Conservation (phyloP, 768 basidiomycete genomes). For the Erythrobasidium yunnanense region DNA sequence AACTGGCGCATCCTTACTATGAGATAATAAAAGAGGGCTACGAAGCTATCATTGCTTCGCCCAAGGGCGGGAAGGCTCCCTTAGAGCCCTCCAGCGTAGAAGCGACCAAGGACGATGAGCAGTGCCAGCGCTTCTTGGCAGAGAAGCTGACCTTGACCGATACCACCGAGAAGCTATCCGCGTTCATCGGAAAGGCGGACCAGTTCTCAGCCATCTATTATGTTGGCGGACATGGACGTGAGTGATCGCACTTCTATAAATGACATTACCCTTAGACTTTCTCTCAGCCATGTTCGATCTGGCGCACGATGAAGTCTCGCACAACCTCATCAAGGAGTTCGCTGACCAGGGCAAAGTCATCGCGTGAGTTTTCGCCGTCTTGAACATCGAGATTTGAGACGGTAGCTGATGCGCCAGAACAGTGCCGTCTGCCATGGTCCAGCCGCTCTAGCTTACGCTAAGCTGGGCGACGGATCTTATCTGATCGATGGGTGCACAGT, state of each 20-base stretch:
- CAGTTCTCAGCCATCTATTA: conserved; percentile 69
- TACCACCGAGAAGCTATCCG: conserved; percentile 52
- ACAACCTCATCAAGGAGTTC: conserved; percentile 43
- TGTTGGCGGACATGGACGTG: too few relatives aligned
- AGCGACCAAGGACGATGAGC: conserved; percentile 41
- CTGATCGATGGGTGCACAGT: conserved; percentile 52
- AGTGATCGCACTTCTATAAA: too few relatives aligned
- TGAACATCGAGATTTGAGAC: too few relatives aligned
- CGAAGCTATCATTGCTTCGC: conserved; percentile 20
- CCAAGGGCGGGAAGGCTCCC: conserved; percentile 57
- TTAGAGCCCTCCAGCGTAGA: conserved; percentile 50
- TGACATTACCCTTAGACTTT: too few relatives aligned
- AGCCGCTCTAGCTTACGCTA: conserved; percentile 43
- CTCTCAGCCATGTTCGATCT: conserved; percentile 48
- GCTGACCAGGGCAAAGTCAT: conserved; percentile 18
- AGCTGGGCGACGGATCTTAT: conserved; percentile 48
- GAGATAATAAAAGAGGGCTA: conserved; percentile 42
- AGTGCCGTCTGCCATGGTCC: conserved; percentile 64
- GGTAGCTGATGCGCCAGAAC: too few relatives aligned
- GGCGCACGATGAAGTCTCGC: conserved; percentile 45
- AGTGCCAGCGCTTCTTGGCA: conserved; percentile 51
- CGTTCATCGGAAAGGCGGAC: conserved; percentile 46
- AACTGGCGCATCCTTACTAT: conserved; percentile 65
- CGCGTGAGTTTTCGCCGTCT: background rate
- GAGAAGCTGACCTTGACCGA: conserved; percentile 52